Conservation (phyloP, 2,329 filamentous ascomycete species). For the Aspergillus luchuensis region DNA sequence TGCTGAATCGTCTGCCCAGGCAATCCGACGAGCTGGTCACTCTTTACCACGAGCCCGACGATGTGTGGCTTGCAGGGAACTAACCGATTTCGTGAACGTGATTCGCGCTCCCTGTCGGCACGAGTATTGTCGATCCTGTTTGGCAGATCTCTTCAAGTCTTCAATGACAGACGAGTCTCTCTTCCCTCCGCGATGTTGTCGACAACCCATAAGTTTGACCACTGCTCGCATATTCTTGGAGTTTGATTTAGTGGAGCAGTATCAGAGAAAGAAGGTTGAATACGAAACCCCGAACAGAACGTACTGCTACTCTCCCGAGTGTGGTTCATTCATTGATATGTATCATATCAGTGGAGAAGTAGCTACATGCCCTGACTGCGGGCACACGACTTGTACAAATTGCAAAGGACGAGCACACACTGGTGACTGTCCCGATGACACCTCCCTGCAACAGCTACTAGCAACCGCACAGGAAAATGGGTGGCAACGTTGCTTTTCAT, state of each 20-base stretch:
- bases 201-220: constrained; percentile 43
- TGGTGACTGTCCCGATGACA: too few species aligned
- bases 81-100: background rate
- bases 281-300: too few species aligned
- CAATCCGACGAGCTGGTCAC: constrained; percentile 7
- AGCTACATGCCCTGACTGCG: too few species aligned
- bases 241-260: constrained; percentile 37
- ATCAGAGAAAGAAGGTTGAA: constrained; percentile 53
- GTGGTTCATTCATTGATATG: too few species aligned
- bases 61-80: constrained; percentile 3
- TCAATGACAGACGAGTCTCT: constrained; percentile 53
- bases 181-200: constrained; percentile 60
- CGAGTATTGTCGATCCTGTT: constrained; percentile 55
- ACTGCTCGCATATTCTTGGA: constrained; percentile 41
- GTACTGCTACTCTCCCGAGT: too few species aligned
- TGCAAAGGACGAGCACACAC: too few species aligned
- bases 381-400: too few species aligned
- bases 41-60: background rate
- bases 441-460: constrained; percentile 49
- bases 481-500: constrained; percentile 57
- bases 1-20: constrained; percentile 16
- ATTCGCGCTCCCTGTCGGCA: constrained; percentile 38
- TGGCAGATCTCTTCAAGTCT: constrained; percentile 47
- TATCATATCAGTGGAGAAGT: constrained; percentile 25
- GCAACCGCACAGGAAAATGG: constrained; percentile 44